These are phyloP conservation scores for Candida broadrunensis DNA, from an alignment of 805 yeast species.

Conservation along the genomic window DNA sequence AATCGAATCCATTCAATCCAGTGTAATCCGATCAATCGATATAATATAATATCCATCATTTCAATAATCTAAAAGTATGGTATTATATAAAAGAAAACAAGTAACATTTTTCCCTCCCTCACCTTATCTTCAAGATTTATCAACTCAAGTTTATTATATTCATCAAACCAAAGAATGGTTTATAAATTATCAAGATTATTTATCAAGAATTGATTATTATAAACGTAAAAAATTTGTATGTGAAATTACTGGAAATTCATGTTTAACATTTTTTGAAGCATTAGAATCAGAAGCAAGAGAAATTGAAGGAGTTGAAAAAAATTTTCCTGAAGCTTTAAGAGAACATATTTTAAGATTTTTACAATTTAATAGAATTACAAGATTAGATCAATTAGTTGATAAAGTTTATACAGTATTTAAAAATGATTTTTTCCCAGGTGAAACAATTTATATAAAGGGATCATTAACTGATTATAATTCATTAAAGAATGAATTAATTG, in stretches of 20 bases:
- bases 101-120: constrained; percentile 59
- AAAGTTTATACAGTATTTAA: constrained; percentile 76
- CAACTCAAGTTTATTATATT: constrained; percentile 74
- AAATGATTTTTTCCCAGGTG: constrained; percentile 89
- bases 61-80: constrained; percentile 52
- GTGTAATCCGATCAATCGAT: no score
- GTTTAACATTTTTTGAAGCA: constrained; percentile 89
- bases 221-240: constrained; percentile 80
- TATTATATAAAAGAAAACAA: constrained; percentile 70
- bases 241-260: constrained; percentile 92
- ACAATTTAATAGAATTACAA: constrained; percentile 76
- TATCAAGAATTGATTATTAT: constrained; percentile 70
- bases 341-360: constrained; percentile 87
- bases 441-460: constrained; percentile 61
- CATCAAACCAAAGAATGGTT: constrained; percentile 91
- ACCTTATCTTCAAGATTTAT: constrained; percentile 51
- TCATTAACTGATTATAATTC: constrained; percentile 1
- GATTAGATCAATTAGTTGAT: constrained; percentile 87
- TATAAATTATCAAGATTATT: constrained; percentile 67
- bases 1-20: no score
- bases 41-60: no score
- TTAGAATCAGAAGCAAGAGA: constrained; percentile 61
- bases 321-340: constrained; percentile 87
- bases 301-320: constrained; percentile 63
- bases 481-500: background rate